Evolutionary conservation across 2,329 filamentous ascomycete species (phyloP).

Genomic region (Monosporascus sp.): DNA sequence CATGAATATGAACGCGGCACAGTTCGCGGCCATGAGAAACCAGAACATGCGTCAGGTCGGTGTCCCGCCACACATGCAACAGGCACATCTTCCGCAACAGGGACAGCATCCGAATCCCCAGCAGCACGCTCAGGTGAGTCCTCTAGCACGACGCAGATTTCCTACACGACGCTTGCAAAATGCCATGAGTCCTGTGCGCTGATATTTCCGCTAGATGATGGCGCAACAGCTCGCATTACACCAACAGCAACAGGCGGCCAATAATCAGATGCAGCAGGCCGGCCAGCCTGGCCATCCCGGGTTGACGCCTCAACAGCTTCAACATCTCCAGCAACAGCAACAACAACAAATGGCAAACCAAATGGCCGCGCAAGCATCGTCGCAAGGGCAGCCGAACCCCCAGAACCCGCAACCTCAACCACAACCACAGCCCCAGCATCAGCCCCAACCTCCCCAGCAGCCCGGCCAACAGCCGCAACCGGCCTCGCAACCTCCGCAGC

Average conservation of each 20-base stretch:
- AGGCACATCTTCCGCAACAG: slow-evolving; percentile 29
- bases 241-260: slow-evolving; percentile 35
- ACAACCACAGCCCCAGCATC: slow-evolving; percentile 23
- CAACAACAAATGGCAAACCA: slow-evolving; percentile 31
- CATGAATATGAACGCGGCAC: slow-evolving; percentile 31
- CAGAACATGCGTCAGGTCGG: slow-evolving; percentile 33
- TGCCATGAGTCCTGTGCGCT: background rate
- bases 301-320: slow-evolving; percentile 37
- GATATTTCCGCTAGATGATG: slow-evolving; percentile 12
- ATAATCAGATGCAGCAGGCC: slow-evolving; percentile 37
- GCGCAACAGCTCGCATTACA: slow-evolving; percentile 31
- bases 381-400: slow-evolving; percentile 35
- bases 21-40: slow-evolving; percentile 39
- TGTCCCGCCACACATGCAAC: slow-evolving; percentile 39
- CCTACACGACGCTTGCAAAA: background rate
- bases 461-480: slow-evolving; percentile 30
- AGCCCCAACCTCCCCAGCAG: slow-evolving; percentile 30
- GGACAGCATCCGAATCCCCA: slow-evolving; percentile 21
- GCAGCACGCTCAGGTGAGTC: slow-evolving; percentile 23
- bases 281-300: slow-evolving; percentile 29
- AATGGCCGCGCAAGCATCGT: slow-evolving; percentile 34
- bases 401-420: slow-evolving; percentile 31
- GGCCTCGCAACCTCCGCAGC: slow-evolving; percentile 22
- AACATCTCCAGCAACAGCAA: slow-evolving; percentile 32
- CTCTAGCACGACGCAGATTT: background rate